These are phyloP conservation scores for Emmonsiellopsis sp. DNA, from an alignment of 2,329 filamentous ascomycete species.

Conservation along the genomic window DNA sequence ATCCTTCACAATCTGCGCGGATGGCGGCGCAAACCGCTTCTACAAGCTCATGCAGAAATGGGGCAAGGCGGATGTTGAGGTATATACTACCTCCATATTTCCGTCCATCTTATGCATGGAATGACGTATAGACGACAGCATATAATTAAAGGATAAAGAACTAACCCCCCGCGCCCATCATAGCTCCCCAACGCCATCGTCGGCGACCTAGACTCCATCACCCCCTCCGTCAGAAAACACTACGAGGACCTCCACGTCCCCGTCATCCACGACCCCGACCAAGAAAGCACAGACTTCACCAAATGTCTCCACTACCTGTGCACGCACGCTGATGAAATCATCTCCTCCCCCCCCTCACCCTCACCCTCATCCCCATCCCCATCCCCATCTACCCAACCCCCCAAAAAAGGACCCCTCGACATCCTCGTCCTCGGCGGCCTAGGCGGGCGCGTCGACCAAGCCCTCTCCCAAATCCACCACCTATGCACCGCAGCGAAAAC, in stretches of 20 bases:
- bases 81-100: slow-evolving; percentile 13
- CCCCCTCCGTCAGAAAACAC: slow-evolving; percentile 51
- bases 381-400: slow-evolving; percentile 2
- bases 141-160: neutral
- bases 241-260: slow-evolving; percentile 53
- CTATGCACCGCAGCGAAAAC: slow-evolving; percentile 43
- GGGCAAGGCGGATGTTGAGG: slow-evolving; percentile 22
- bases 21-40: slow-evolving; percentile 81
- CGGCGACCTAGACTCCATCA: slow-evolving; percentile 83
- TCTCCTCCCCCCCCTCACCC: slow-evolving; percentile 6
- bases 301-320: slow-evolving; percentile 63
- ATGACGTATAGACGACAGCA: neutral
- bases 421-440: slow-evolving; percentile 79
- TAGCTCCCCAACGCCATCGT: slow-evolving; percentile 62
- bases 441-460: slow-evolving; percentile 86
- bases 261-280: slow-evolving; percentile 64
- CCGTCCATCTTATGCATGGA: neutral
- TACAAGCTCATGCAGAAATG: slow-evolving; percentile 38
- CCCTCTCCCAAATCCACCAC: slow-evolving; percentile 79
- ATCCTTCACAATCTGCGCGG: slow-evolving; percentile 65
- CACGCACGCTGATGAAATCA: slow-evolving; percentile 18
- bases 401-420: slow-evolving; percentile 34
- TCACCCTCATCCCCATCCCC: neutral
- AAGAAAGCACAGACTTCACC: slow-evolving; percentile 83
- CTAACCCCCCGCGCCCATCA: neutral